Evolutionary conservation across 805 yeast genomes (phyloP).

Genomic region (Nakazawaea laoshanensis): DNA sequence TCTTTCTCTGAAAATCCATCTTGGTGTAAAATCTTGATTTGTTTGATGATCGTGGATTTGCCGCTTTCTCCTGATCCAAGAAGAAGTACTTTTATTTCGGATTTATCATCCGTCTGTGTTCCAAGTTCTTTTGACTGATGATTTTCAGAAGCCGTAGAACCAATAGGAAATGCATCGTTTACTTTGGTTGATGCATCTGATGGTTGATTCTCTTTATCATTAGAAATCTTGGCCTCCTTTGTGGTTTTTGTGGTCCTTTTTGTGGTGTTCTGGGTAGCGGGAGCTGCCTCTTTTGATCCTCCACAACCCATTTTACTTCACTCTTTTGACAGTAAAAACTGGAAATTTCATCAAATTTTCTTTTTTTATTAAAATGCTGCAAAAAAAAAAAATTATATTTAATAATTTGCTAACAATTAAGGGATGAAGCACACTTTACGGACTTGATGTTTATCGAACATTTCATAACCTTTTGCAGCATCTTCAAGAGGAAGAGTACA

Average conservation of each 20-base stretch:
- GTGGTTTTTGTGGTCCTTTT: slow-evolving; percentile 6
- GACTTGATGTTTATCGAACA: slow-evolving; percentile 45
- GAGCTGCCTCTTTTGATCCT: slow-evolving; percentile 8
- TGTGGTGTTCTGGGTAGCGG: slow-evolving; percentile 1
- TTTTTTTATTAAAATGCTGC: background rate
- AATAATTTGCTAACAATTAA: background rate
- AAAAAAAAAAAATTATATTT: background rate
- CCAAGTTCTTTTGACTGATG: background rate
- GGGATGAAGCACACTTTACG: slow-evolving; percentile 42
- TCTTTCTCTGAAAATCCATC: slow-evolving; percentile 68
- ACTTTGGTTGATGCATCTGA: slow-evolving; percentile 5
- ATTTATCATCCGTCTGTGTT: slow-evolving; percentile 13
- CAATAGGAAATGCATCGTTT: background rate
- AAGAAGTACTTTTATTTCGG: slow-evolving; percentile 65
- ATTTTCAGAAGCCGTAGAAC: background rate
- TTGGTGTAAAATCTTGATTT: slow-evolving; percentile 72
- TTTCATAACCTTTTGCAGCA: slow-evolving; percentile 35
- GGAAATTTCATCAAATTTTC: background rate
- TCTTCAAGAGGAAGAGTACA: slow-evolving; percentile 33
- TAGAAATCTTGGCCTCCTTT: background rate
- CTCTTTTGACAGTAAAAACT: background rate
- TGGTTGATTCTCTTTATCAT: slow-evolving; percentile 4
- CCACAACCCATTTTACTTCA: slow-evolving; percentile 9
- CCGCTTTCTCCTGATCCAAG: slow-evolving; percentile 88
- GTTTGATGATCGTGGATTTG: slow-evolving; percentile 73